Conservation (phyloP, 2,329 filamentous ascomycete genomes). For the Zalaria sp. region DNA sequence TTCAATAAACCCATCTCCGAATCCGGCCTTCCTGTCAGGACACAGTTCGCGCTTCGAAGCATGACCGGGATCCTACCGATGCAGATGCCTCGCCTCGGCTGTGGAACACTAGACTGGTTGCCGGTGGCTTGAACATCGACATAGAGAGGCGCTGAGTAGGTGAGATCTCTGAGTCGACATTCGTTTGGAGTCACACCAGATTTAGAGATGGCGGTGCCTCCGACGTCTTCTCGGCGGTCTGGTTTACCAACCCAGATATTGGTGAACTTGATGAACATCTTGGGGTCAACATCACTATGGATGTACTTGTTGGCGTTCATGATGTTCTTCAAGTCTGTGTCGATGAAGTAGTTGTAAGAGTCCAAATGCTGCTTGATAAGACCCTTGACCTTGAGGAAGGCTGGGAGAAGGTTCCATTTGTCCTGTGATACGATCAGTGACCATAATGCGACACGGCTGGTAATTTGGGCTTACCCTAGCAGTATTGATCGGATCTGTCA, state of each 20-base stretch:
- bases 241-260: conserved; percentile 80
- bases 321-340: conserved; percentile 94
- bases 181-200: conserved; percentile 70
- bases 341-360: conserved; percentile 97
- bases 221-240: conserved; percentile 62
- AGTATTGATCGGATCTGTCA: conserved; percentile 57
- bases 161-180: conserved; percentile 90
- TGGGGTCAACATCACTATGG: conserved; percentile 80
- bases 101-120: conserved; percentile 62
- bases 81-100: conserved; percentile 58
- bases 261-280: conserved; percentile 57
- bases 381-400: conserved; percentile 96
- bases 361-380: conserved; percentile 96
- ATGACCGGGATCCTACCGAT: conserved; percentile 93
- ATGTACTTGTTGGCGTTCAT: conserved; percentile 81
- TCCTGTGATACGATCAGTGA: conserved; percentile 36
- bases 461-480: conserved; percentile 25
- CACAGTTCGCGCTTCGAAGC: conserved; percentile 90
- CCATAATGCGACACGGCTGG: too few species aligned
- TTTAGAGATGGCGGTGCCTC: conserved; percentile 30
- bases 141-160: conserved; percentile 88
- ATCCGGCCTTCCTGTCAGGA: conserved; percentile 70
- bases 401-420: conserved; percentile 93
- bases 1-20: conserved; percentile 82
- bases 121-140: conserved; percentile 72